Conservation (phyloP, 2,329 filamentous ascomycete species). For the Phaeosphaeria sp. region DNA sequence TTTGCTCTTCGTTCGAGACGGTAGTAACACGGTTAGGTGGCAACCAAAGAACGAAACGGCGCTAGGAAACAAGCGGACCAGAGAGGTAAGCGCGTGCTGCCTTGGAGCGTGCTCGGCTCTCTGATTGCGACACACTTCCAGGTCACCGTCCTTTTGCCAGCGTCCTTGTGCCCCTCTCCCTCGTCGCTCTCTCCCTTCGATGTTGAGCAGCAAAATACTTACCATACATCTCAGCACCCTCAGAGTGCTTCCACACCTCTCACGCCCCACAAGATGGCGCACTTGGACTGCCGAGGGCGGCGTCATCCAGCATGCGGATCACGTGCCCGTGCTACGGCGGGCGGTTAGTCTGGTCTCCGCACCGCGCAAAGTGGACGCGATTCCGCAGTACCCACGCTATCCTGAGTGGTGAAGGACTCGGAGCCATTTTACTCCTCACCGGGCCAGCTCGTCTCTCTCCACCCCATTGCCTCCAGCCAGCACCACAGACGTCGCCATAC, state of each 20-base stretch:
- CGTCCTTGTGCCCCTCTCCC: slow-evolving; percentile 27
- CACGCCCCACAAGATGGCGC: slow-evolving; percentile 7
- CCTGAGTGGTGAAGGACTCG: slow-evolving; percentile 19
- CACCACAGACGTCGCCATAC: slow-evolving; percentile 18
- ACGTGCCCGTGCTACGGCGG: slow-evolving; percentile 26
- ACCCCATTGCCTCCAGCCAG: slow-evolving; percentile 34
- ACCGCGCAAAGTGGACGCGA: too few relatives aligned
- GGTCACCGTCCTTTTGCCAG: slow-evolving; percentile 27
- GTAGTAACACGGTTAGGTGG: not conserved
- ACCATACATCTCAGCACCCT: not conserved
- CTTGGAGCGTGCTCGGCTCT: not conserved
- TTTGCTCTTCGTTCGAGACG: not conserved
- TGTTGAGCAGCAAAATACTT: not conserved
- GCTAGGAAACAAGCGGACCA: not conserved
- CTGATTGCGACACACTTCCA: slow-evolving; percentile 23
- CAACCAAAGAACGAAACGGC: not conserved
- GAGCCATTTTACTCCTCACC: slow-evolving; percentile 33
- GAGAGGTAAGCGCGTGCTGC: not conserved
- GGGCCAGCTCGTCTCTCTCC: slow-evolving; percentile 29
- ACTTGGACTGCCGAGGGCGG: slow-evolving; percentile 7
- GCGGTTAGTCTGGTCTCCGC: slow-evolving; percentile 14
- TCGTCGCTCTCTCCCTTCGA: slow-evolving; percentile 7
- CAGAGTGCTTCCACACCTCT: not conserved
- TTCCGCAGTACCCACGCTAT: too few relatives aligned
- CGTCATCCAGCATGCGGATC: slow-evolving; percentile 7